Base-by-base conservation (phyloP, 371 early-diverging fungal genomes). In the Massospora cicadina region DNA sequence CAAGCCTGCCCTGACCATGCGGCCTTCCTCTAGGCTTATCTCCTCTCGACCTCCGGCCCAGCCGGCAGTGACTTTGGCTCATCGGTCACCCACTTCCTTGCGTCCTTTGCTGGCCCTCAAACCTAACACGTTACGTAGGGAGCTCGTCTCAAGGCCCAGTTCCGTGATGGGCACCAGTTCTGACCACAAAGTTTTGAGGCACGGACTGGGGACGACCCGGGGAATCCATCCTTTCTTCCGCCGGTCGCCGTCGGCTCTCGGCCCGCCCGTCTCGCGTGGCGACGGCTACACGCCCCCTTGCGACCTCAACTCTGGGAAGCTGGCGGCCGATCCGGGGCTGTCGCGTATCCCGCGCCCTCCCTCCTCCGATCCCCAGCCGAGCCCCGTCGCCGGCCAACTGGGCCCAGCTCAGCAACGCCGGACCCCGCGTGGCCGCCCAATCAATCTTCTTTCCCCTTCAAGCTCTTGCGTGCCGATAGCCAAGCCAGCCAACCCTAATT, bases 281-380 rank as follows among this genome's bases (percentile, higher is more conserved):
- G 43, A 43, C 5, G 17, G 43, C 43, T 59, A 59, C 26, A 30
- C 60, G 26, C 60, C 60, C 26, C 60, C 60, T 1, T 17, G 31
- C 3, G 60, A 59, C 21, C 21, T 59, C 7, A 59, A 59, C 31
- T 29, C 60, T 59, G 60, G 60, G 17, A 59, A 27, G 26, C 21
- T 59, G 2, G 60, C 60, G 26, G 31, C 60, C 2, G 60, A 59
- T 17, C 17, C 12, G 3, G 26, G 29, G 3, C 7, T 29, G 1
- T 59, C 60, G 31, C 60, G 60, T 12, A 59, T 59, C 13, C 60
- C 60, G 21, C 60, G 29, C 17, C 60, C 60, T 17, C 60, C 60
- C 5, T 5, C 43, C 43, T 5, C 43, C 43, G 17, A 43, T 17
- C 17, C 43, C 17, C 43, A 17, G 43, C 43, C 43, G 17, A 17